Base-by-base conservation (phyloP, 2,329 filamentous ascomycete genomes). In the Fusarium torreyae region DNA sequence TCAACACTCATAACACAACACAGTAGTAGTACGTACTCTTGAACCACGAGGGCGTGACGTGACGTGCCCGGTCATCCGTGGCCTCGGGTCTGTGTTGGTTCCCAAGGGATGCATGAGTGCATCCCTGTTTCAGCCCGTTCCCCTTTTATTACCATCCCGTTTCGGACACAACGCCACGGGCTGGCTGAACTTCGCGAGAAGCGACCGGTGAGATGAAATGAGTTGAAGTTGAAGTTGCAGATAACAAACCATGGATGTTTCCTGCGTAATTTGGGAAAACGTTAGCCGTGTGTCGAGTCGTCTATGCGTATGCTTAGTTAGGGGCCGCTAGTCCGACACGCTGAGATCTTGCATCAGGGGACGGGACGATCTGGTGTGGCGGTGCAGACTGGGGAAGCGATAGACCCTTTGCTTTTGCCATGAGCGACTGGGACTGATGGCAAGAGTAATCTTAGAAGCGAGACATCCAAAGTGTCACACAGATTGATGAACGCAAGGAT, bases 291-390 rank as follows among this genome's bases (percentile, higher is more conserved):
- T 31, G 33, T 36, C 57, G 59, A 64, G 61, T 64, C 59, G 61
- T 43, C 28, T 31, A 28, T 28, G 26, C 26, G 38, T 44, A 43
- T 34, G 38, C 31, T 17, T 26, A 38, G 22, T 40, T 39, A 61
- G 46, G 52, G 56, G 34, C 22, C 43, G 20, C 45, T 61, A 57
- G 63, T 51, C 54, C 59, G 52, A 68, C 56, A 66, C 49, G 40
- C 36, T 59, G 53, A 44, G 70, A 72, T 72, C 70, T 71, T 54
- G 60, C 68, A 67, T 65, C 53, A 55, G 57, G 58, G 50, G 55
- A 59, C 70, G 70, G 70, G 70, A 71, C 64, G 70, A 72, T 72
- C 70, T 73, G 57, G 50, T 36, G 63, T 64, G 44, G 53, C 59
- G 38, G 61, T 54, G 62, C 61, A 52, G 54, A 49, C 57, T 57